phyloP scores from a whole-genome alignment of 805 yeast genomes.

The Metschnikowia baotianmanensis region DNA sequence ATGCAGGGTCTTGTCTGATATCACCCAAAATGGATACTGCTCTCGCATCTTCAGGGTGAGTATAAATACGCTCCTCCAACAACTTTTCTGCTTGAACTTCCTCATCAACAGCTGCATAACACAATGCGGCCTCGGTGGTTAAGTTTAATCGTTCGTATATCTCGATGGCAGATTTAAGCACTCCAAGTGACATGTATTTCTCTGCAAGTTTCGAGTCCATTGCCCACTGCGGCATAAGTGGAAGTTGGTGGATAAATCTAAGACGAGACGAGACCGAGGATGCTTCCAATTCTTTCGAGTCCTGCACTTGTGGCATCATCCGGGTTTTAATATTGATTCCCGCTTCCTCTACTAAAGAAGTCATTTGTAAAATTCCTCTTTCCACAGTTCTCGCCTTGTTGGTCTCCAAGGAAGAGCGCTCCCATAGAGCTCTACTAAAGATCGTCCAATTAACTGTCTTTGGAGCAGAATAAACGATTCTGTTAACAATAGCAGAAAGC shows the following conservation, averaged over 20 bases:
- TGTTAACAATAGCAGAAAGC: slow-evolving; percentile 66
- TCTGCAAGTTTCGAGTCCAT: slow-evolving; percentile 84
- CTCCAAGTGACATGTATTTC: slow-evolving; percentile 80
- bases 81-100: slow-evolving; percentile 63
- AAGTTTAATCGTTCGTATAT: slow-evolving; percentile 77
- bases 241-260: slow-evolving; percentile 68
- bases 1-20: slow-evolving; percentile 65
- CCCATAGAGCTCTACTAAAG: slow-evolving; percentile 84
- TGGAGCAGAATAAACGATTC: slow-evolving; percentile 57
- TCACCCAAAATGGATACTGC: slow-evolving; percentile 86
- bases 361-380: slow-evolving; percentile 91
- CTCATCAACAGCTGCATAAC: slow-evolving; percentile 83
- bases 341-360: slow-evolving; percentile 83
- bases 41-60: slow-evolving; percentile 74
- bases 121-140: slow-evolving; percentile 82
- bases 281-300: slow-evolving; percentile 22
- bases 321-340: slow-evolving; percentile 64
- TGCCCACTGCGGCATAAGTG: slow-evolving; percentile 80
- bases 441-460: slow-evolving; percentile 65
- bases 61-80: slow-evolving; percentile 49
- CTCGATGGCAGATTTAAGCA: slow-evolving; percentile 81
- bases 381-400: slow-evolving; percentile 82
- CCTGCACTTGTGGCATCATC: slow-evolving; percentile 45
- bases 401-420: slow-evolving; percentile 81
- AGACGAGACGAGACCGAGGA: slow-evolving; percentile 52